Evolutionary conservation across 2,329 filamentous ascomycete genomes (phyloP).

Genomic region (Reticulascus tulasneorum): DNA sequence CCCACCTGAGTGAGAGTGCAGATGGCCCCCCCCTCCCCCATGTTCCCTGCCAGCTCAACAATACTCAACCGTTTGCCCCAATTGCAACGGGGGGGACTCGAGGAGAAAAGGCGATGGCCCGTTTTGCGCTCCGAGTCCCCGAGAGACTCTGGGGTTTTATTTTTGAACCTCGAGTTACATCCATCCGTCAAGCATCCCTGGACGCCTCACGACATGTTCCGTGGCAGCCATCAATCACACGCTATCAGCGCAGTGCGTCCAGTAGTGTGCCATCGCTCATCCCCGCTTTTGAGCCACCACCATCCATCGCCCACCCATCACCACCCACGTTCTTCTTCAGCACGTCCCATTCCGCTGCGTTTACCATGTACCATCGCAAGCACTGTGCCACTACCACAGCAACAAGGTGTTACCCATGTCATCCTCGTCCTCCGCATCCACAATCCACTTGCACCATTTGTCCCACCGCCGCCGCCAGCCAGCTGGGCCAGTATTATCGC

Average conservation of each 20-base stretch:
- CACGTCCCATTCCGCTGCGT: conserved; percentile 6
- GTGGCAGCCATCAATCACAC: conserved; percentile 12
- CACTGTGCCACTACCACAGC: conserved; percentile 5
- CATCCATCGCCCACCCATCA: conserved; percentile 5
- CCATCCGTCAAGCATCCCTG: conserved; percentile 10
- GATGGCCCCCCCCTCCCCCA: too few relatives aligned
- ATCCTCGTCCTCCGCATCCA: conserved; percentile 4
- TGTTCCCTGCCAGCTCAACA: too few relatives aligned
- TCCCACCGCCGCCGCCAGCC: too few relatives aligned
- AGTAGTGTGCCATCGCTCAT: conserved; percentile 5
- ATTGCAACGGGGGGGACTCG: too few relatives aligned
- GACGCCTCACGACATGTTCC: conserved; percentile 11
- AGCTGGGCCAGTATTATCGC: conserved; percentile 12
- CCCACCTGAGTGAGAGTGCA: too few relatives aligned
- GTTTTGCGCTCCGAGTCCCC: conserved; percentile 7
- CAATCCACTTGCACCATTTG: too few relatives aligned
- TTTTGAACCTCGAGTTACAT: conserved; percentile 8
- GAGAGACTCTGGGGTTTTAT: conserved; percentile 2
- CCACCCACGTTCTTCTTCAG: conserved; percentile 9
- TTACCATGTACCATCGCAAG: conserved; percentile 5
- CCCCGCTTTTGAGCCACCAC: conserved; percentile 11
- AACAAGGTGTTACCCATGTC: conserved; percentile 2
- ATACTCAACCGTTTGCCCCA: too few relatives aligned
- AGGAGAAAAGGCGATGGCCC: too few relatives aligned
- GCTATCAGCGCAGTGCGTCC: conserved; percentile 9